Evolutionary conservation across 805 yeast species (phyloP).

Genomic region (Teunomyces pallodes): DNA sequence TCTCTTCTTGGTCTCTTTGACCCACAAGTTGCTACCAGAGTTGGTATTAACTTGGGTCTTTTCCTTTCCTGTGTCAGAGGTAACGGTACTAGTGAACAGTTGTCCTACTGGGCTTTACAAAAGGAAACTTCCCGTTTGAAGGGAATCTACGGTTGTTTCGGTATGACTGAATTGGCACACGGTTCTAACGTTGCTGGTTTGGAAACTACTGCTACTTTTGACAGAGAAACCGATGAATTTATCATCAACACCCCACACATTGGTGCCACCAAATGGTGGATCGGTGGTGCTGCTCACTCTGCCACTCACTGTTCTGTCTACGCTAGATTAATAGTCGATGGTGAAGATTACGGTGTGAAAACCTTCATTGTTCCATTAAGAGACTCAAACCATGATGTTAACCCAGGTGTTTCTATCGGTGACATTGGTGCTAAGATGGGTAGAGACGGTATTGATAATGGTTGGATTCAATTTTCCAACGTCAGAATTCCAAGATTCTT

Average conservation of each 20-base stretch:
- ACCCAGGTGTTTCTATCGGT: conserved; percentile 81
- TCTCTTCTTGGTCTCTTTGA: conserved; percentile 64
- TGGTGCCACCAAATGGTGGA: conserved; percentile 98
- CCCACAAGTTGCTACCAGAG: conserved; percentile 76
- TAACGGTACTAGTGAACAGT: conserved; percentile 83
- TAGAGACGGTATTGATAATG: conserved; percentile 92
- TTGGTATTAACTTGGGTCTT: conserved; percentile 86
- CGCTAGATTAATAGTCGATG: conserved; percentile 78
- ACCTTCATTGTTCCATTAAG: conserved; percentile 89
- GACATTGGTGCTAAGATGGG: conserved; percentile 97
- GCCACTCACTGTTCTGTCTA: conserved; percentile 85
- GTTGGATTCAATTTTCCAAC: conserved; percentile 89
- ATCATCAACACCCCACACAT: conserved; percentile 81
- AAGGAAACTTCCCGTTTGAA: conserved; percentile 60
- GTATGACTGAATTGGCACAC: conserved; percentile 64
- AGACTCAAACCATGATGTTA: conserved; percentile 66
- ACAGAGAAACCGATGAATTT: conserved; percentile 62
- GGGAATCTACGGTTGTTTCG: conserved; percentile 63
- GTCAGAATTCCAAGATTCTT: conserved; percentile 81
- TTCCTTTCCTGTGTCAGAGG: conserved; percentile 81
- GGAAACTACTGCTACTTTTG: conserved; percentile 70
- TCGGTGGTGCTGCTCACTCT: conserved; percentile 96
- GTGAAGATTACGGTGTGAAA: conserved; percentile 88
- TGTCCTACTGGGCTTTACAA: conserved; percentile 75
- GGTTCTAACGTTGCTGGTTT: conserved; percentile 66